Evolutionary conservation across 2,329 filamentous ascomycete genomes (phyloP), one percentile per base, ranked within the genome.

Genomic region (Sclerotinia trifoliorum): DNA sequence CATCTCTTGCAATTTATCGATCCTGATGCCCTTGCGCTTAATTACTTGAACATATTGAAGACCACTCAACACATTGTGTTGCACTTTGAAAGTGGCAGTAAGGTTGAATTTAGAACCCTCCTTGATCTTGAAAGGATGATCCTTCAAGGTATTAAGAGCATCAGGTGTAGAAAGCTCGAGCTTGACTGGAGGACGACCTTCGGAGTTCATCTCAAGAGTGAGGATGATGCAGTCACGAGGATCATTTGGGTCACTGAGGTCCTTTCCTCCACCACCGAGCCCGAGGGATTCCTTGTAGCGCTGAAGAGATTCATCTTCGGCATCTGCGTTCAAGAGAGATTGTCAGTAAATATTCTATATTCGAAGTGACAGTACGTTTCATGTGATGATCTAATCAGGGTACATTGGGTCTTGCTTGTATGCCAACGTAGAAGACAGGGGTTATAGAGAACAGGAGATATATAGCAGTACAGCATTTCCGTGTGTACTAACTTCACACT

Each of bases 201-300:
- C 85, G 46, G 93, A 88, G 78, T 97, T 91, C 81, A 99, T 90
- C 70, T 92, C 90, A 67, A 99, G 90, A 68, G 92, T 91, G 76
- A 93, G 87, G 82, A 98, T 97, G 82, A 97, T 94, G 82, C 93
- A 96, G 78, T 92, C 92, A 75, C 94, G 91, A 61, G 91, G 88
- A 78, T 98, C 94, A 78, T 85, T 92, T 75, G 90, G 87, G 78
- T 94, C 88, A 68, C 88, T 90, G 70, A 92, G 85, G 75, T 90
- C 85, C 61, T 85, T 87, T 77, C 90, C 90, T 74, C 88, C 82
- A 68, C 84, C 88, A 72, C 89, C 88, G 70, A 98, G 88, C 74
- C 95, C 95, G 70, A 99, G 90, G 17, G 94, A 98, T 78, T 94
- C 88, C 85, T 99, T 99, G 91, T 96, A 99, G 77, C 94, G 91